phyloP scores from a whole-genome alignment of 768 basidiomycete species.

The Macrocybe gigantea region DNA sequence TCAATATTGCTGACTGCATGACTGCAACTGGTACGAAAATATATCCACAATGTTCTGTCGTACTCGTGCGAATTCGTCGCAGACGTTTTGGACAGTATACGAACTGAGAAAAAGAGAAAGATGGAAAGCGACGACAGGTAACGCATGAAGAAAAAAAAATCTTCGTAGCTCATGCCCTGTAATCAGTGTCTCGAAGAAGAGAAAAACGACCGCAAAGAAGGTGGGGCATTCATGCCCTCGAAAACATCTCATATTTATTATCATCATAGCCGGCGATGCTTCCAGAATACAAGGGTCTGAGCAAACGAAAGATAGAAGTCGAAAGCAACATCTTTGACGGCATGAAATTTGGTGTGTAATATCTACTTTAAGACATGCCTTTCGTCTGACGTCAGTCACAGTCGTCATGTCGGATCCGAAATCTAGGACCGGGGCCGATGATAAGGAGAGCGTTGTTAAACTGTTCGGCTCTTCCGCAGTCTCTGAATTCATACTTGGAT shows the following conservation, averaged over 20 bases:
- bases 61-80: neutral
- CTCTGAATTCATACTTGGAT: neutral
- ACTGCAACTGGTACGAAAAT: slow-evolving; percentile 48
- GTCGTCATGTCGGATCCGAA: slow-evolving; percentile 76
- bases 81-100: slow-evolving; percentile 59
- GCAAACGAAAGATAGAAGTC: slow-evolving; percentile 50
- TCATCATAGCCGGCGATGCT: slow-evolving; percentile 48
- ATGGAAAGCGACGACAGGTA: slow-evolving; percentile 58
- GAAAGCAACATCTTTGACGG: slow-evolving; percentile 66
- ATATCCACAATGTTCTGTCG: neutral
- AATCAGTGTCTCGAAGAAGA: slow-evolving; percentile 42
- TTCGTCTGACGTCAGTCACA: slow-evolving; percentile 17
- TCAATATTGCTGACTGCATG: slow-evolving; percentile 67
- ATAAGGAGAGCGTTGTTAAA: slow-evolving; percentile 65
- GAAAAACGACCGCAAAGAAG: slow-evolving; percentile 48
- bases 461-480: slow-evolving; percentile 34
- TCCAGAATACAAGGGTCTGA: slow-evolving; percentile 62
- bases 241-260: neutral
- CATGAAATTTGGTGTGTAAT: slow-evolving; percentile 70
- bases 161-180: neutral
- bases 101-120: slow-evolving; percentile 68
- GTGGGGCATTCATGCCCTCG: slow-evolving; percentile 19
- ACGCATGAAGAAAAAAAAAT: slow-evolving; percentile 1
- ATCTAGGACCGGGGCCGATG: slow-evolving; percentile 57
- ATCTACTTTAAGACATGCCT: slow-evolving; percentile 1